phyloP scores from a whole-genome alignment of 1,139 yeast genomes.

The Scheffersomyces titani region DNA sequence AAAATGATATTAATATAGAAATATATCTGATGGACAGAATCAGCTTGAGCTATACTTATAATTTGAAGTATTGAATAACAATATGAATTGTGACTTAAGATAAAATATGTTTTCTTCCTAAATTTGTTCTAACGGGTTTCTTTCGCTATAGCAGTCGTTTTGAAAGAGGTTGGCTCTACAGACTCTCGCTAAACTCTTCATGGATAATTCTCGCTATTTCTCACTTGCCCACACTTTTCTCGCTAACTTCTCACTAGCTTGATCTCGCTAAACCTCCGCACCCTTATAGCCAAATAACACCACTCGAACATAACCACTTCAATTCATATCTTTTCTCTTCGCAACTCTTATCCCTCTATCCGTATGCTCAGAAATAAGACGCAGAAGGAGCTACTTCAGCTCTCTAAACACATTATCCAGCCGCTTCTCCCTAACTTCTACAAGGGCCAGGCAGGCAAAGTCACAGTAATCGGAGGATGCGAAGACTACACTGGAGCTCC shows the following conservation, averaged over 20 bases:
- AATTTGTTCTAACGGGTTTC: no score
- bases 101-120: no score
- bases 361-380: constrained; percentile 24
- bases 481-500: constrained; percentile 98
- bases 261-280: no score
- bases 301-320: background rate
- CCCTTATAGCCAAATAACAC: background rate
- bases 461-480: constrained; percentile 90
- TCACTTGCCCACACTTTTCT: background rate
- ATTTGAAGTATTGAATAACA: no score
- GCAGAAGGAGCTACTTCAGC: constrained; percentile 48
- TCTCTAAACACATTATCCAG: constrained; percentile 64
- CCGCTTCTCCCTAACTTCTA: constrained; percentile 73
- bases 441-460: constrained; percentile 91
- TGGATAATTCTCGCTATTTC: background rate
- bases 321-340: background rate
- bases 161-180: no score
- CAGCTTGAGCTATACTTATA: no score
- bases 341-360: background rate
- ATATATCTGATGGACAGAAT: no score
- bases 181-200: background rate
- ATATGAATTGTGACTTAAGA: no score
- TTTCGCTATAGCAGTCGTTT: no score
- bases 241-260: background rate
- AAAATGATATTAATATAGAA: no score